Conservation (phyloP, 352 stramenopile genomes). For the Phytophthora kernoviae region DNA sequence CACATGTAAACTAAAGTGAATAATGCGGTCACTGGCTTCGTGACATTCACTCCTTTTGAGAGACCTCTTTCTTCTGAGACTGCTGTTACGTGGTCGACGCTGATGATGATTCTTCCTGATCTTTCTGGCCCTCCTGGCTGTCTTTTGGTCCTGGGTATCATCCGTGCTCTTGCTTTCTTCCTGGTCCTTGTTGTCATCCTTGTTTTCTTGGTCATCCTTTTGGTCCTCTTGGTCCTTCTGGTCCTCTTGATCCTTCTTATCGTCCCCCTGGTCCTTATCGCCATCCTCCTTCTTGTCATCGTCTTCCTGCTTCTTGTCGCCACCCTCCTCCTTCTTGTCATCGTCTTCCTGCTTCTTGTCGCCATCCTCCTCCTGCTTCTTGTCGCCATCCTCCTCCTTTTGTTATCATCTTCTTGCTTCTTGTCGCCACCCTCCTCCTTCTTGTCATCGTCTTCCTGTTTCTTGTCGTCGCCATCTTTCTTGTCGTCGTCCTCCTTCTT, state of each 20-base stretch:
- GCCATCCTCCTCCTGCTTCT: too few relatives aligned
- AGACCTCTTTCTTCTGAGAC: background rate
- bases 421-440: too few relatives aligned
- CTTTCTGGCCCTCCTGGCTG: background rate
- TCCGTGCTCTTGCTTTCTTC: background rate
- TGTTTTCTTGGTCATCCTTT: background rate
- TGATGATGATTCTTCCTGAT: background rate
- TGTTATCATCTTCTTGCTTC: too few relatives aligned
- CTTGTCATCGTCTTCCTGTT: too few relatives aligned
- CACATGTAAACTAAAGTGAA: too few relatives aligned
- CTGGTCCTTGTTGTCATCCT: background rate
- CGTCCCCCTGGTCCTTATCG: background rate
- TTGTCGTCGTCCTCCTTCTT: too few relatives aligned
- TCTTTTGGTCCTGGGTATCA: background rate
- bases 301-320: conserved; percentile 7
- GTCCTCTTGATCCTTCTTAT: background rate
- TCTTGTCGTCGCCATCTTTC: too few relatives aligned
- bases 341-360: background rate
- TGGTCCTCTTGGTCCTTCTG: background rate
- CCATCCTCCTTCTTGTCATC: conserved; percentile 5
- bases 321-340: background rate
- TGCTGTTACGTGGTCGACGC: background rate
- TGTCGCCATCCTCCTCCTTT: too few relatives aligned
- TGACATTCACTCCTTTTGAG: background rate
- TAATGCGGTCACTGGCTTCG: too few relatives aligned